A percentile compares a stretch with the other conserved stretches of the same genome.
phyloP scores from a whole-genome alignment of 2,329 filamentous ascomycete species.

The Paecilomyces sp. region DNA sequence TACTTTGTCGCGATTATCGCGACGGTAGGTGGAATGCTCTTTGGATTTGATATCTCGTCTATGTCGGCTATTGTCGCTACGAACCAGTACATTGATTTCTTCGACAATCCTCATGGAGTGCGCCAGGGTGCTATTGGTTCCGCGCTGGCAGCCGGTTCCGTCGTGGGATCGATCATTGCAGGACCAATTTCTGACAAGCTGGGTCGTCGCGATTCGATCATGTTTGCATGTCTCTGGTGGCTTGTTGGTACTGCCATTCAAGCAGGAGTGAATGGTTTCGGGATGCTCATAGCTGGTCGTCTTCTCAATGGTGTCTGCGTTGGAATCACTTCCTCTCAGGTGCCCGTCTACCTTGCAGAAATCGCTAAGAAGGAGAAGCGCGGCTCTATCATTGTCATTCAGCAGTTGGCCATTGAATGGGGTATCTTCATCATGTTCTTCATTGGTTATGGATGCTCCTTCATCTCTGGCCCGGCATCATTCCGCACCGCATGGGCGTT shows the following conservation, averaged over 20 bases:
- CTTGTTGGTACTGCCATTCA: slow-evolving; percentile 39
- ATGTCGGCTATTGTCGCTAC: slow-evolving; percentile 49
- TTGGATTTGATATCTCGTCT: slow-evolving; percentile 51
- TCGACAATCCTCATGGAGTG: slow-evolving; percentile 43
- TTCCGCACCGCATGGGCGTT: slow-evolving; percentile 43
- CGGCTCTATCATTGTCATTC: slow-evolving; percentile 24
- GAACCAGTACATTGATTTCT: slow-evolving; percentile 43
- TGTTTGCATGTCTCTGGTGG: slow-evolving; percentile 45
- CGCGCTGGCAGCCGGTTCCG: slow-evolving; percentile 43
- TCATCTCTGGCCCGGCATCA: slow-evolving; percentile 32
- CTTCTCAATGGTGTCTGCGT: slow-evolving; percentile 21
- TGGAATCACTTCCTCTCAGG: slow-evolving; percentile 29
- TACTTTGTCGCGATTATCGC: slow-evolving; percentile 48
- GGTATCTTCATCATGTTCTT: slow-evolving; percentile 44
- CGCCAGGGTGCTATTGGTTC: slow-evolving; percentile 45
- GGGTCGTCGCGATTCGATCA: slow-evolving; percentile 41
- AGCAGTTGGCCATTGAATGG: slow-evolving; percentile 34
- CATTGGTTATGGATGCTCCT: slow-evolving; percentile 40
- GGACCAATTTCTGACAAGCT: slow-evolving; percentile 41
- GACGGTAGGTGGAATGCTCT: slow-evolving; percentile 47
- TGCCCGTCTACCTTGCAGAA: slow-evolving; percentile 32
- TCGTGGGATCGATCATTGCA: slow-evolving; percentile 41
- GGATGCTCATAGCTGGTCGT: slow-evolving; percentile 28
- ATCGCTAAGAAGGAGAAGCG: slow-evolving; percentile 27
- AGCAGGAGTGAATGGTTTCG: slow-evolving; percentile 27